Base-by-base conservation (phyloP, 768 basidiomycete species). In the Phlebiopsis gigantea region DNA sequence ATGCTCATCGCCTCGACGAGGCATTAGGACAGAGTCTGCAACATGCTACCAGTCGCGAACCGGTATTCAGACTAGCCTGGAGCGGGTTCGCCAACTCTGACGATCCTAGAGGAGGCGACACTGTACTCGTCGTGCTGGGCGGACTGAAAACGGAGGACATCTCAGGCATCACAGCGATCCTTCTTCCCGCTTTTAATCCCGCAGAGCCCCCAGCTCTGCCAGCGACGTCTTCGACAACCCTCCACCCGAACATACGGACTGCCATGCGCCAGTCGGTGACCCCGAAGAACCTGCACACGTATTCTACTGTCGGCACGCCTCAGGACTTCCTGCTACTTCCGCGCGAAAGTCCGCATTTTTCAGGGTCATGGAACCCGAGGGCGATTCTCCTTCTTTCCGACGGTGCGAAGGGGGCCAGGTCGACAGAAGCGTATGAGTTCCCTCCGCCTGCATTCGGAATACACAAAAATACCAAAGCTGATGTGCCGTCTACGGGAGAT, bases 51-150 rank as follows among this genome's bases (percentile, higher is more conserved):
- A n/a, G 7, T 14, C 66, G 85, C 62, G 92, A 94, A 64, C 90
- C 93, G 4, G 81, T 97, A 30, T 93, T 89, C 77, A 93, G 90
- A 66, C 74, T 95, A 5, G 75, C 87, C 0, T 97, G 93, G 93
- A 88, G 87, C 55, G 79, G 81, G 0, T 92, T 87, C 68, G 74
- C 85, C 0, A 84, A 86, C 64, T 82, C 82, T 1, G 65, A 76
- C 4, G 83, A 86, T 73, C 76, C 83, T 48, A 72, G 84, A 65
- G 77, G 88, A 42, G 88, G 84, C n/a, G 79, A 83, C 46, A 93
- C 92, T 0, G 74, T 82, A 1, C 72, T 96, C 3, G 77, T 87
- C 1, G 73, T 94, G 21, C 77, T 96, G 9, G 93, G 93, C n/a
- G 93, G 93, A 0, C 74, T 83, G 31, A 68, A 74, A n/a, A 59